Conservation (phyloP, 805 yeast species). For the Kockiozyma suomiensis region DNA sequence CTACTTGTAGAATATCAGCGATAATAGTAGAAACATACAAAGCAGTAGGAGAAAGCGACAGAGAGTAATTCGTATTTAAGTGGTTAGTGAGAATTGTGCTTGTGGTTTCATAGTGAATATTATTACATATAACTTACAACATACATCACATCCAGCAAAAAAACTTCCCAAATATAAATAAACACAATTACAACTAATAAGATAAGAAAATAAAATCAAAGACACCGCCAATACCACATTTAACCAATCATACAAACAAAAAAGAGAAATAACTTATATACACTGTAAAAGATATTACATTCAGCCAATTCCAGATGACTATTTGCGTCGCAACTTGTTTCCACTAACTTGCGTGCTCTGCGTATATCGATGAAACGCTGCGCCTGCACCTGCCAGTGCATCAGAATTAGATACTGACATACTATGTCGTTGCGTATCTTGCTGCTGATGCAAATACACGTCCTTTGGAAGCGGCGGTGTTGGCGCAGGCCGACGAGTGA, state of each 20-base stretch:
- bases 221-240: too few relatives aligned
- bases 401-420: not conserved
- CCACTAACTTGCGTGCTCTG: not conserved
- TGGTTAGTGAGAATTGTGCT: too few relatives aligned
- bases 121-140: not conserved
- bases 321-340: conserved; percentile 3
- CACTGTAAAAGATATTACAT: too few relatives aligned
- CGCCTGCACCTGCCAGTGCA: conserved; percentile 10
- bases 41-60: not conserved
- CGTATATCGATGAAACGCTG: conserved; percentile 11
- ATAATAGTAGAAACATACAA: not conserved
- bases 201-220: too few relatives aligned
- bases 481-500: conserved; percentile 7
- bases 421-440: not conserved
- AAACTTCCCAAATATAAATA: too few relatives aligned
- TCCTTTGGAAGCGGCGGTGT: not conserved
- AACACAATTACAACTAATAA: too few relatives aligned
- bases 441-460: not conserved
- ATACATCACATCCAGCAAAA: not conserved
- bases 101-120: too few relatives aligned
- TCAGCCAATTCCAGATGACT: not conserved
- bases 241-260: too few relatives aligned
- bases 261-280: too few relatives aligned
- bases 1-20: too few relatives aligned
- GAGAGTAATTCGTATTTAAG: too few relatives aligned